Percentiles rank a stretch among this genome's conserved stretches.
These are phyloP conservation scores for Dactylella cylindrospora DNA, from an alignment of 2,329 filamentous ascomycete genomes.

Conservation along the genomic window DNA sequence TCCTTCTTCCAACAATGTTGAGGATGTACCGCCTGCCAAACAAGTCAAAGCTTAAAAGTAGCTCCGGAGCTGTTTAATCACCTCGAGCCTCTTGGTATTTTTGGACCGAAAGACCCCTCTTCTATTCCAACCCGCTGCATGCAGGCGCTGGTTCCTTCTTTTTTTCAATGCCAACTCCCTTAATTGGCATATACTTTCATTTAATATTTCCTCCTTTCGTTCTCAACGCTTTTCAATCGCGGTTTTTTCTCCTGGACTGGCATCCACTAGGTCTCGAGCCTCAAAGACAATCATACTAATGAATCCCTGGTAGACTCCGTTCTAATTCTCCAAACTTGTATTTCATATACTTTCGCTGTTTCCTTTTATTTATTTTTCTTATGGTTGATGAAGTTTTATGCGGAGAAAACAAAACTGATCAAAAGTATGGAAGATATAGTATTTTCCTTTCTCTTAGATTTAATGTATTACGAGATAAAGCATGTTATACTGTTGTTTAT, in stretches of 20 bases:
- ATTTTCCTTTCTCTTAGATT: constrained; percentile 14
- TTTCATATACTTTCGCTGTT: constrained; percentile 41
- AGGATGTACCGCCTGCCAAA: constrained; percentile 26
- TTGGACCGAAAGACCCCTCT: constrained; percentile 5
- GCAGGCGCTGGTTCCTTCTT: constrained; percentile 40
- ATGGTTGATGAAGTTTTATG: constrained; percentile 4
- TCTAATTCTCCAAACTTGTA: constrained; percentile 25
- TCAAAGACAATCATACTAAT: constrained; percentile 8
- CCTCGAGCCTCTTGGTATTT: constrained; percentile 11
- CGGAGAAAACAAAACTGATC: constrained; percentile 7
- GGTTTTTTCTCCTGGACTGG: constrained; percentile 36
- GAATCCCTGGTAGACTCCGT: constrained; percentile 20
- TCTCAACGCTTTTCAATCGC: constrained; percentile 9
- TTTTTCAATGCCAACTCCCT: constrained; percentile 22
- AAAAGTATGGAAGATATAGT: constrained; percentile 26
- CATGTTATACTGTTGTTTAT: constrained; percentile 22
- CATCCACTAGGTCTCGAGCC: constrained; percentile 34
- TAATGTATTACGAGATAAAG: constrained; percentile 40
- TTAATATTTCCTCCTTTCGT: constrained; percentile 45
- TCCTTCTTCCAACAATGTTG: constrained; percentile 13
- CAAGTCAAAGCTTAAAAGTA: constrained; percentile 38
- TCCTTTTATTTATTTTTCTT: constrained; percentile 2
- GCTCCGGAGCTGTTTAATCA: constrained; percentile 21
- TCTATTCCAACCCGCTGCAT: constrained; percentile 29
- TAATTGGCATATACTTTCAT: constrained; percentile 45